phyloP scores from a whole-genome alignment of 2,329 filamentous ascomycete genomes.

The Xenosphaeropsis pyriputrescens region DNA sequence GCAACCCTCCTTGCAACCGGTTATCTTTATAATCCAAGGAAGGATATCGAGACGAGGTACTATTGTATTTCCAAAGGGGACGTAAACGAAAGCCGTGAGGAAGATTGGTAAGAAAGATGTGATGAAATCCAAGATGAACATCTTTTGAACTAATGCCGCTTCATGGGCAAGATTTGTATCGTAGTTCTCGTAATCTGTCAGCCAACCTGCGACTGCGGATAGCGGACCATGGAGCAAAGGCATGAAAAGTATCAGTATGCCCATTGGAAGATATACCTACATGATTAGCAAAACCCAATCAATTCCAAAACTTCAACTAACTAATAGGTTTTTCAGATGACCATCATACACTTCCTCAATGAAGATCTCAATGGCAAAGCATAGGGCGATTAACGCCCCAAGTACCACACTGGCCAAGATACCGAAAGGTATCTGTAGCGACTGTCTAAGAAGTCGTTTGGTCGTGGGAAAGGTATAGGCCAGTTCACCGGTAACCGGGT shows the following conservation, averaged over 20 bases:
- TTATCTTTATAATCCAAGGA: slow-evolving; percentile 13
- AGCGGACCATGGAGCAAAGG: slow-evolving; percentile 50
- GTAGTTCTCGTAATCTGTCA: slow-evolving; percentile 64
- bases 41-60: slow-evolving; percentile 53
- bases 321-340: slow-evolving; percentile 71
- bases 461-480: slow-evolving; percentile 44
- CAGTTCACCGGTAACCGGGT: slow-evolving; percentile 58
- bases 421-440: slow-evolving; percentile 62
- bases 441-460: slow-evolving; percentile 46
- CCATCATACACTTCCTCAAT: slow-evolving; percentile 89
- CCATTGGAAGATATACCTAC: slow-evolving; percentile 58
- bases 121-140: slow-evolving; percentile 68
- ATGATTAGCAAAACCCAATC: too few species aligned
- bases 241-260: slow-evolving; percentile 50
- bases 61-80: slow-evolving; percentile 55
- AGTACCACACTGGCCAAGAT: slow-evolving; percentile 56
- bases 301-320: slow-evolving; percentile 18
- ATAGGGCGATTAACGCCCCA: slow-evolving; percentile 69
- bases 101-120: slow-evolving; percentile 66
- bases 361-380: slow-evolving; percentile 90
- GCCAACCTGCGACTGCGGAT: slow-evolving; percentile 42
- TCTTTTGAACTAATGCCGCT: slow-evolving; percentile 56
- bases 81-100: slow-evolving; percentile 66
- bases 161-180: slow-evolving; percentile 56
- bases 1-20: slow-evolving; percentile 31